Evolutionary conservation across 805 yeast species (phyloP).

Genomic region (Lachancea cidri): DNA sequence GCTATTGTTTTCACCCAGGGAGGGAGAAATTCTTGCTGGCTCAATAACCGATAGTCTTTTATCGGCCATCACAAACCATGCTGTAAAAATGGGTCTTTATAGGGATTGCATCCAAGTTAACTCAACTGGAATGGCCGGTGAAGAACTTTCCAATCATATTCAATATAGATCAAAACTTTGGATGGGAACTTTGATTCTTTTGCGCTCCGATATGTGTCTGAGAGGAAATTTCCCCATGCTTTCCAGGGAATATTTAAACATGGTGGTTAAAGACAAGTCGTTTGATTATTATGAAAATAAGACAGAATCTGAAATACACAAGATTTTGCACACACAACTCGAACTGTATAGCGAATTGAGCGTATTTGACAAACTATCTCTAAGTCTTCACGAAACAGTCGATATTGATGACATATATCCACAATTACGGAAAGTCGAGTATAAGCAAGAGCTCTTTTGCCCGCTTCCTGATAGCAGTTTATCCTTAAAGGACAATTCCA

Average conservation of each 20-base stretch:
- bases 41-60: constrained; percentile 5
- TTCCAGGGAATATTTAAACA: constrained; percentile 1
- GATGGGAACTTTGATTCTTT: constrained; percentile 5
- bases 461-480: neutral
- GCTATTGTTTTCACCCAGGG: constrained; percentile 3
- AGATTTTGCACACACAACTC: constrained; percentile 4
- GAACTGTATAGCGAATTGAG: constrained; percentile 3
- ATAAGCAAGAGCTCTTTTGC: neutral
- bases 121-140: neutral
- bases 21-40: constrained; percentile 7
- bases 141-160: neutral
- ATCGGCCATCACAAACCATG: constrained; percentile 3
- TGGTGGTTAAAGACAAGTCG: constrained; percentile 1
- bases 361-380: constrained; percentile 3
- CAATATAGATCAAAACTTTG: constrained; percentile 7
- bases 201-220: constrained; percentile 5
- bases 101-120: constrained; percentile 4
- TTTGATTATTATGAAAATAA: constrained; percentile 1
- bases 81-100: constrained; percentile 6
- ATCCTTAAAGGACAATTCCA: neutral
- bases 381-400: constrained; percentile 1
- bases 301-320: constrained; percentile 3
- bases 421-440: neutral
- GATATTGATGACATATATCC: constrained; percentile 6
- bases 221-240: constrained; percentile 6